Base-by-base conservation (phyloP, 805 yeast species). In the Kluyveromyces nonfermentans region DNA sequence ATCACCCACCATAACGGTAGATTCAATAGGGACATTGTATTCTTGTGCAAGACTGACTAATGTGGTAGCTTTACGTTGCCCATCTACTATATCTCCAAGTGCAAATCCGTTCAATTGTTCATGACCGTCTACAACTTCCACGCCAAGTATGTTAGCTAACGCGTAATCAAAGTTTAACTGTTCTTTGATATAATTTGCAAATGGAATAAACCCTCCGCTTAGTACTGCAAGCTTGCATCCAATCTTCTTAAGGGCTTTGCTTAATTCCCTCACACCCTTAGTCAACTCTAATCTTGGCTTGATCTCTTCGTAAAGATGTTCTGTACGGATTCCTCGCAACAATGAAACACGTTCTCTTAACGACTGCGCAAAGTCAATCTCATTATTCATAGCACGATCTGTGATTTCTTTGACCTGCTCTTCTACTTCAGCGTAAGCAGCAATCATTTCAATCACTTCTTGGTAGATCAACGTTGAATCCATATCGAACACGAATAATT, bases 321-420 rank as follows among this genome's bases (percentile, higher is more conserved):
- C 66, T 7, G 86, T 74, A 42, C 82, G 78, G 20, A 90, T 82
- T 4, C 98, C 98, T 58, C 79, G 79, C 49, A 93, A 71, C n/a
- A 93, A 70, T 17, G 67, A 64, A 7, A 87, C 97, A 45, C 99
- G 75, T 59, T 77, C 77, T 1, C 70, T 70, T 39, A 93, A 68
- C 0, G 96, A 85, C 52, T 84, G 85, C 49, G 76, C 78, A 70
- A 93, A 93, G 60, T 93, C 97, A 16, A 93, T 69, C 59, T 90
- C 96, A 21, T 97, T 97, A 55, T 90, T 89, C 99, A 93, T 93
- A 17, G 98, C 97, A 20, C 86, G 73, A 33, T 83, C 86, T 2
- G 99, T 93, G 54, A 93, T 89, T 25, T 73, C 83, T 5, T 90
- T 84, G 6, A 93, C 98, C 60, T 86, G 71, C 5, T 73, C 78